Evolutionary conservation across 257 asterid species (phyloP), one percentile per base, ranked within the genome.

Genomic region (Knoxia roxburghii): DNA sequence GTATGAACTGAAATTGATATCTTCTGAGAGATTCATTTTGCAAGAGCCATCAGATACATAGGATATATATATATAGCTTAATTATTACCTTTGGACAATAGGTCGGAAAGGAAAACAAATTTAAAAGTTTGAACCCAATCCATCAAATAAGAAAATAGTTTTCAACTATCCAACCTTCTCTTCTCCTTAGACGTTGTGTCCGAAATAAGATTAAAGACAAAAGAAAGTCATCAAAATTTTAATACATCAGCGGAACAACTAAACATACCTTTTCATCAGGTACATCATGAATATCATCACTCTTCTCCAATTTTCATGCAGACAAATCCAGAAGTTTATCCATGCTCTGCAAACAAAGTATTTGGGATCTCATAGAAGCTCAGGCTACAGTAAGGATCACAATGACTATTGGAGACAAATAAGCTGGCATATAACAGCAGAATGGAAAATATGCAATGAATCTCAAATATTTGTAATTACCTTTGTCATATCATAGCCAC

Each of bases 291-390:
- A 87, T 77, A 68, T 87, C 96, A 72, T 81, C 86, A 61, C 85
- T 83, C 78, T 86, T 82, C 72, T 65, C 88, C 77, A 82, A 71
- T 33, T 72, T 62, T 55, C 82, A 79, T 68, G 90, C 85, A 29
- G 98, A 87, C 64, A 89, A 68, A 37, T 81, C 80, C 52, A 89
- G 70, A 71, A 92, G 90, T 71, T 76, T 85, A 69, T 89, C 95
- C 81, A 92, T 72, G 73, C 95, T 86, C 98, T 92, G 95, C 82
- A 80, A 43, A 68, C 73, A 58, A 56, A 56, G 54, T 30, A 29
- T 15, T 29, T 11, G 39, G 18, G 11, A 13, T 26, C 21, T 24
- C 61, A 55, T 26, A 55, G 32, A 24, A 53, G 2, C 7, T 33
- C 26, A 53, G 59, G 7, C 6, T 10, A 23, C 18, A 21, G 54